Evolutionary conservation across 768 basidiomycete species (phyloP).

Genomic region (Coprinellus micaceus): DNA sequence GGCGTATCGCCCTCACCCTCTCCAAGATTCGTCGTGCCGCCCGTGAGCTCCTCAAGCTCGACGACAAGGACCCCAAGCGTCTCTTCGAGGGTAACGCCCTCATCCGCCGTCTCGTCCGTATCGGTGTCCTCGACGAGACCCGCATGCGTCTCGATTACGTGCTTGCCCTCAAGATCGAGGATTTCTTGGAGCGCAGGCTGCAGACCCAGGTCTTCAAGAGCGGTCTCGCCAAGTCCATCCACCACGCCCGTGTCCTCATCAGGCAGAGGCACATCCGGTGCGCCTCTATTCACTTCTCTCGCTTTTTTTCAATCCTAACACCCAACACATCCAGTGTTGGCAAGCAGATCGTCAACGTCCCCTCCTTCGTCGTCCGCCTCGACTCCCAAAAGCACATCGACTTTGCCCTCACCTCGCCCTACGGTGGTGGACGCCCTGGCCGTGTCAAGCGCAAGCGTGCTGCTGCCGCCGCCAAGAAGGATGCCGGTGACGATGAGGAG

Average conservation of each 20-base stretch:
- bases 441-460: constrained; percentile 99
- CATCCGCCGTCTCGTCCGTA: constrained; percentile 93
- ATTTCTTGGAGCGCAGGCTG: constrained; percentile 98
- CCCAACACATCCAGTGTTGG: constrained; percentile 62
- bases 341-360: constrained; percentile 98
- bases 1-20: constrained; percentile 96
- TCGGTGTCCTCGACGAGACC: constrained; percentile 98
- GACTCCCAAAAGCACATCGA: constrained; percentile 99
- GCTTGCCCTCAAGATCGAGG: constrained; percentile 97
- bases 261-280: constrained; percentile 97
- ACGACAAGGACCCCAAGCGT: constrained; percentile 98
- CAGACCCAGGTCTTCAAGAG: constrained; percentile 99
- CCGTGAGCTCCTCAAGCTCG: constrained; percentile 99
- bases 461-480: constrained; percentile 87
- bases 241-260: constrained; percentile 98
- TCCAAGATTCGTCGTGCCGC: constrained; percentile 99
- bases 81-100: constrained; percentile 99
- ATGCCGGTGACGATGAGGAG: constrained; percentile 86
- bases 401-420: constrained; percentile 95
- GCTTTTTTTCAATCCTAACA: constrained; percentile 1
- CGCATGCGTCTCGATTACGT: constrained; percentile 99
- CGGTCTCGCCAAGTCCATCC: constrained; percentile 96
- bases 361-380: constrained; percentile 97
- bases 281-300: constrained; percentile 23
- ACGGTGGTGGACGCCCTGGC: constrained; percentile 90